A percentile compares a stretch with the other conserved stretches of the same genome.
Evolutionary conservation across 805 yeast genomes (phyloP).

Genomic region (Groenewaldozyma salmanticensis): DNA sequence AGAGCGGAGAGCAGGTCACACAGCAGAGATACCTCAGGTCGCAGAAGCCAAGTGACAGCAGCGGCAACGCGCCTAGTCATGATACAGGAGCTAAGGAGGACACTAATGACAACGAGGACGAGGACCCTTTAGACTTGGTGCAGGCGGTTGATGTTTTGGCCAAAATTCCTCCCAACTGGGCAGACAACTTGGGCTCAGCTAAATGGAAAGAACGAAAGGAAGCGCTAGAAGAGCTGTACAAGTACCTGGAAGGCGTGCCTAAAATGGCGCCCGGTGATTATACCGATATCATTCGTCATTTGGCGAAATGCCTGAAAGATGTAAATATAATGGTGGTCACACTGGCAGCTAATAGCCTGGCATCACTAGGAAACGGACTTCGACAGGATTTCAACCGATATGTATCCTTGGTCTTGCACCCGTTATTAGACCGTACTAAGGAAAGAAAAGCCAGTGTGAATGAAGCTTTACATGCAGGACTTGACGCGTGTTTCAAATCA

Average conservation of each 20-base stretch:
- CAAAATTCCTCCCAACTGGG: slow-evolving; percentile 56
- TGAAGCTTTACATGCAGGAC: slow-evolving; percentile 56
- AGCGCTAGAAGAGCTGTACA: slow-evolving; percentile 51
- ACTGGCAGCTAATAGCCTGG: slow-evolving; percentile 59
- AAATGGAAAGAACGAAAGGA: slow-evolving; percentile 94
- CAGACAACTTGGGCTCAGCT: slow-evolving; percentile 43
- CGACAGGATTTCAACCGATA: slow-evolving; percentile 46
- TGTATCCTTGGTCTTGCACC: slow-evolving; percentile 40
- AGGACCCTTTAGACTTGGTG: slow-evolving; percentile 60
- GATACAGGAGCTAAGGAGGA: slow-evolving; percentile 37
- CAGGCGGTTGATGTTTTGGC: slow-evolving; percentile 60
- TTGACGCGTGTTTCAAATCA: slow-evolving; percentile 51
- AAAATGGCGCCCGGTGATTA: slow-evolving; percentile 56
- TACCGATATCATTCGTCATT: slow-evolving; percentile 45
- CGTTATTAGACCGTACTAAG: slow-evolving; percentile 72
- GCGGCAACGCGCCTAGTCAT: slow-evolving; percentile 12
- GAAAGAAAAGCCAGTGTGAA: slow-evolving; percentile 77
- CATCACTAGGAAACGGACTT: slow-evolving; percentile 56
- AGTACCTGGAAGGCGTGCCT: slow-evolving; percentile 37
- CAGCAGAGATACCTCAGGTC: slow-evolving; percentile 47
- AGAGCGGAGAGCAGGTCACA: slow-evolving; percentile 17
- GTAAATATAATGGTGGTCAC: slow-evolving; percentile 84
- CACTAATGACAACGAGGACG: slow-evolving; percentile 29
- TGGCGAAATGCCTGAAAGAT: slow-evolving; percentile 73
- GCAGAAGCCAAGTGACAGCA: slow-evolving; percentile 34